Percentiles rank a stretch among this genome's conserved stretches.
phyloP scores from a whole-genome alignment of 75 land plant genomes.

The Picea sitchensis region DNA sequence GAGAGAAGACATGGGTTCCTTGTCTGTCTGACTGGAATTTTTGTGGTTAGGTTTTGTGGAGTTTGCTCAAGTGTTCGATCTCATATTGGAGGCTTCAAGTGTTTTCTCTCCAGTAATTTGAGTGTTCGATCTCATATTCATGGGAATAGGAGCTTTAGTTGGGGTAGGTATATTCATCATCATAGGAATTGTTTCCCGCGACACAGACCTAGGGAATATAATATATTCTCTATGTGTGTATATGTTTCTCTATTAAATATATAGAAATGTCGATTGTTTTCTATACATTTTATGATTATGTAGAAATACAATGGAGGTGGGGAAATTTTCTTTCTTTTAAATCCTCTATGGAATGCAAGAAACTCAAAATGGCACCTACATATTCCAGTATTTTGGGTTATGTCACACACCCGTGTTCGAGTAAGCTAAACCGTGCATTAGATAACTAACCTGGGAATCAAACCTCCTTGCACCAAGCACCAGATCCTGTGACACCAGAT shows the following conservation, averaged over 20 bases:
- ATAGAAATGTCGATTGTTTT: background rate
- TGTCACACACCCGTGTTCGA: background rate
- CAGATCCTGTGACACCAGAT: too few species aligned
- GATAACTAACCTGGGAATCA: too few species aligned
- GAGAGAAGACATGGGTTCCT: too few species aligned
- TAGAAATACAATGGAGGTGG: background rate
- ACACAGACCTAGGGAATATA: constrained; percentile 54
- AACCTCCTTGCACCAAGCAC: too few species aligned
- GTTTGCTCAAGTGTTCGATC: too few species aligned
- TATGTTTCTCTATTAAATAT: too few species aligned
- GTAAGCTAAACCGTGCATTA: background rate
- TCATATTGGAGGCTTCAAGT: too few species aligned
- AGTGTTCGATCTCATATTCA: constrained; percentile 64
- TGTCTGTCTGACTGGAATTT: too few species aligned
- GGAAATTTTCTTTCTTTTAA: background rate
- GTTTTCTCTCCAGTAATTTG: constrained; percentile 15
- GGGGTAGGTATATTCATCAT: constrained; percentile 96
- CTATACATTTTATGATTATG: too few species aligned
- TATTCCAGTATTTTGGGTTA: background rate
- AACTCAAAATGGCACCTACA: background rate
- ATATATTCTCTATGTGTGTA: background rate
- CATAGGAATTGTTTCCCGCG: constrained; percentile 65
- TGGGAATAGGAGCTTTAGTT: constrained; percentile 84
- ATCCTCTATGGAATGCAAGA: background rate
- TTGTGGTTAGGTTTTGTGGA: too few species aligned